These are phyloP conservation scores for Conidiobolus incongruus DNA, from an alignment of 371 early-diverging fungal species.

Conservation along the genomic window DNA sequence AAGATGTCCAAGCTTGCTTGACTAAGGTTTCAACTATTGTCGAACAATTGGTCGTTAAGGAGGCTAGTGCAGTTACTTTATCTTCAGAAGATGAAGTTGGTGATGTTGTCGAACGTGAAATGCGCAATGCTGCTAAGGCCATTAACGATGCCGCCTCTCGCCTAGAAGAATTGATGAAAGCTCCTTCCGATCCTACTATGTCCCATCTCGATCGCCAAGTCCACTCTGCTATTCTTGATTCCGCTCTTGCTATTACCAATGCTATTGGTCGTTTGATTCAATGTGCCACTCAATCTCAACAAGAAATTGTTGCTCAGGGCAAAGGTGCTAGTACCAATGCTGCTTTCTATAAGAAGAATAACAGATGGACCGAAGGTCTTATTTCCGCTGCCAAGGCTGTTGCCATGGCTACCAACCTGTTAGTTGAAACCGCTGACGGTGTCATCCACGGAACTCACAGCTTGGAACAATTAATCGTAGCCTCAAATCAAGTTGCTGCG, in stretches of 20 bases:
- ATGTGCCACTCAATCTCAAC: conserved; percentile 82
- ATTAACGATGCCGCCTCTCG: conserved; percentile 79
- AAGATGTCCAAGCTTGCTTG: conserved; percentile 44
- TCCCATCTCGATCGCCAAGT: conserved; percentile 62
- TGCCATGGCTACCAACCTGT: conserved; percentile 65
- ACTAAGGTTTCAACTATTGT: conserved; percentile 44
- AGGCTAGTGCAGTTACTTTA: conserved; percentile 33
- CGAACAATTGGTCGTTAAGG: conserved; percentile 47
- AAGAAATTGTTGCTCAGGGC: conserved; percentile 91
- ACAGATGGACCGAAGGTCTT: conserved; percentile 95
- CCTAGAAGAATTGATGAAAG: conserved; percentile 51
- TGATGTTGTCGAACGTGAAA: conserved; percentile 79
- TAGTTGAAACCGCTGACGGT: conserved; percentile 92
- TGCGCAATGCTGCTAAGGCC: conserved; percentile 74
- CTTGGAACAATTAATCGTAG: conserved; percentile 85
- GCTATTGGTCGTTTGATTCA: conserved; percentile 86
- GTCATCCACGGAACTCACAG: conserved; percentile 76
- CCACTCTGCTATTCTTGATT: conserved; percentile 70
- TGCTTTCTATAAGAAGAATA: conserved; percentile 95
- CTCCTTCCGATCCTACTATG: conserved; percentile 45
- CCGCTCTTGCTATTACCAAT: conserved; percentile 76
- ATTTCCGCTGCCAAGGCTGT: conserved; percentile 94
- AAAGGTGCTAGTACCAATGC: conserved; percentile 61
- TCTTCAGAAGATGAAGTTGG: conserved; percentile 48
- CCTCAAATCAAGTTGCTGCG: conserved; percentile 85